Conservation (phyloP, 2,329 filamentous ascomycete genomes). For the Dactylella cylindrospora region DNA sequence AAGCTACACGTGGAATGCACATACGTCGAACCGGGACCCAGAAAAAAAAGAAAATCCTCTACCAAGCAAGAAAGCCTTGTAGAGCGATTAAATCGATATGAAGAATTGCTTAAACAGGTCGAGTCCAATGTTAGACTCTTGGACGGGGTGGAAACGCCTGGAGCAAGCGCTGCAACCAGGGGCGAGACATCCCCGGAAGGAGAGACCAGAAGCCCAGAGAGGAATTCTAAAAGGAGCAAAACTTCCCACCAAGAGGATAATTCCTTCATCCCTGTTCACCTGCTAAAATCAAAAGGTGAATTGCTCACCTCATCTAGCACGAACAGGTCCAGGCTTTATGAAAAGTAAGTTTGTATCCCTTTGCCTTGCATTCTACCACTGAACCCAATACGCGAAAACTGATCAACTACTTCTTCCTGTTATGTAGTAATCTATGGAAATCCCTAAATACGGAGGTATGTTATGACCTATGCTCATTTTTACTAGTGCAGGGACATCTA, state of each 20-base stretch:
- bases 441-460: conserved; percentile 25
- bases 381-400: too few species aligned
- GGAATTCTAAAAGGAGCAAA: too few species aligned
- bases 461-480: neutral
- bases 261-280: too few species aligned
- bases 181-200: conserved; percentile 5
- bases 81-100: conserved; percentile 33
- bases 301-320: conserved; percentile 8
- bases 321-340: conserved; percentile 26
- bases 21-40: conserved; percentile 59
- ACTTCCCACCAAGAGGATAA: too few species aligned
- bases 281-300: too few species aligned
- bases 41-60: conserved; percentile 38
- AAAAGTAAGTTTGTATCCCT: conserved; percentile 23
- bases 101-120: conserved; percentile 34
- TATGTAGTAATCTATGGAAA: conserved; percentile 34
- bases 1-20: conserved; percentile 65
- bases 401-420: too few species aligned
- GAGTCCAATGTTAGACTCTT: conserved; percentile 31
- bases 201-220: conserved; percentile 11
- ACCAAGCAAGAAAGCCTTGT: conserved; percentile 39
- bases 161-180: neutral
- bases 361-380: too few species aligned
- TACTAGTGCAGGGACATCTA: neutral
- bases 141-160: conserved; percentile 10